Evolutionary conservation across 352 stramenopile genomes (phyloP), one percentile per base, ranked within the genome.

Genomic region (Pythium periplocum): DNA sequence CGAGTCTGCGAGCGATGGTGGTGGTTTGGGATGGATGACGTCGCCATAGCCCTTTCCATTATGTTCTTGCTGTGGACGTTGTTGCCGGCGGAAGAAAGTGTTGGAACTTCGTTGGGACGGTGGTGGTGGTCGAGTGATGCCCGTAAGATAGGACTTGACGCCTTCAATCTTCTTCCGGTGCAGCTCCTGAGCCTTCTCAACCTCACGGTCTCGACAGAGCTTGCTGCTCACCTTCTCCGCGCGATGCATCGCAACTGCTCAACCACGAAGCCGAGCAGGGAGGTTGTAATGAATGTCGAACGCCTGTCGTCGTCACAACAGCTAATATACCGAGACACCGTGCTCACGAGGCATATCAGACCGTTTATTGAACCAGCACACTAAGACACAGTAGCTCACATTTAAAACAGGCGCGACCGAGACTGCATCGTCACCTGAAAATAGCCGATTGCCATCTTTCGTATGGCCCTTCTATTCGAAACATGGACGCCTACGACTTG

Each of bases 211-310:
- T 41, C 75, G 77, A 48, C 78, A 88, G 51, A 92, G 67, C 55
- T 82, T 84, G 50, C 81, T 92, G 66, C 81, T 90, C 26, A 77
- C 77, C 57, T 87, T 87, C 62, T 92, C 73, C 1, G 75, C 78
- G 42, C 81, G 78, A 53, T 90, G 71, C 77, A 92, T 91, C 33
- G 30, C 43, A 12, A 42, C 7, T 42, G 38, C 38, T 7, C 7
- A 12, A 42, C 8, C 42, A 12, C 9, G 26, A 30, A 47, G 17
- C 38, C 38, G 12, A 42, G 38, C 38, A 42, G 38, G 17, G 17
- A 26, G 17, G 17, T 26, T 26, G 17, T 26, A 26, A 26, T 26
- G 17, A 26, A 26, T 26, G 17, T 26, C 17, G 17, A 26, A 26
- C 17, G 17, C 17, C 17, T 26, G 17, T 26, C 17, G 17, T 26